These are phyloP conservation scores for Colletotrichum siamense DNA, from an alignment of 2,329 filamentous ascomycete species.

Conservation along the genomic window DNA sequence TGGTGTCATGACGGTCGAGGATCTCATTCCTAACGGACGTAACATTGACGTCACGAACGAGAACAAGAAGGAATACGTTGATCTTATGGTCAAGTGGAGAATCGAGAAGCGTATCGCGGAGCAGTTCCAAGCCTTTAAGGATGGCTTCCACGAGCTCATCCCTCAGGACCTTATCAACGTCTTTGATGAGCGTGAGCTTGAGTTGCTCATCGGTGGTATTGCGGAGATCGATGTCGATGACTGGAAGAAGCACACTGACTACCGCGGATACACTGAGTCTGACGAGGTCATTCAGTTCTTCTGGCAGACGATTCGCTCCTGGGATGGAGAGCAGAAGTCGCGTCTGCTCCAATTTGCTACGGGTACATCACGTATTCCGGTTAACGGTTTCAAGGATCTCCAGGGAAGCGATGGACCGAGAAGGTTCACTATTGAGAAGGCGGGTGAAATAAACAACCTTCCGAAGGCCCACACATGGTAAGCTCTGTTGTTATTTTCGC, in stretches of 20 bases:
- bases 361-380: constrained; percentile 95
- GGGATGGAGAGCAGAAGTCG: constrained; percentile 99
- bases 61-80: constrained; percentile 99
- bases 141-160: constrained; percentile 97
- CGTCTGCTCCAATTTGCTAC: constrained; percentile 96
- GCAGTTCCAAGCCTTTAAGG: constrained; percentile 97
- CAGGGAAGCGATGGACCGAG: constrained; percentile 96
- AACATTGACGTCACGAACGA: constrained; percentile 97
- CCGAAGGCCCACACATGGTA: constrained; percentile 99
- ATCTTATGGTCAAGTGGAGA: constrained; percentile 98
- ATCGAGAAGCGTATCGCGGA: constrained; percentile 98
- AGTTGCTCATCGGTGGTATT: constrained; percentile 96
- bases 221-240: constrained; percentile 99
- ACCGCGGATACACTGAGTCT: constrained; percentile 96
- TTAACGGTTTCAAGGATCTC: constrained; percentile 99
- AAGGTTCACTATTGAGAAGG: constrained; percentile 97
- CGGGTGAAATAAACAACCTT: constrained; percentile 86
- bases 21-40: constrained; percentile 87
- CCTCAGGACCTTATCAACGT: constrained; percentile 97
- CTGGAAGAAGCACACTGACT: constrained; percentile 99
- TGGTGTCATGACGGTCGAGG: constrained; percentile 91
- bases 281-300: constrained; percentile 98
- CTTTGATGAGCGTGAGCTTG: constrained; percentile 96
- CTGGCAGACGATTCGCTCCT: constrained; percentile 96
- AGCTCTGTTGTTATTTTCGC: constrained; percentile 37